These are phyloP conservation scores for Teratosphaeria nubilosa DNA, from an alignment of 2,329 filamentous ascomycete genomes.

Conservation along the genomic window DNA sequence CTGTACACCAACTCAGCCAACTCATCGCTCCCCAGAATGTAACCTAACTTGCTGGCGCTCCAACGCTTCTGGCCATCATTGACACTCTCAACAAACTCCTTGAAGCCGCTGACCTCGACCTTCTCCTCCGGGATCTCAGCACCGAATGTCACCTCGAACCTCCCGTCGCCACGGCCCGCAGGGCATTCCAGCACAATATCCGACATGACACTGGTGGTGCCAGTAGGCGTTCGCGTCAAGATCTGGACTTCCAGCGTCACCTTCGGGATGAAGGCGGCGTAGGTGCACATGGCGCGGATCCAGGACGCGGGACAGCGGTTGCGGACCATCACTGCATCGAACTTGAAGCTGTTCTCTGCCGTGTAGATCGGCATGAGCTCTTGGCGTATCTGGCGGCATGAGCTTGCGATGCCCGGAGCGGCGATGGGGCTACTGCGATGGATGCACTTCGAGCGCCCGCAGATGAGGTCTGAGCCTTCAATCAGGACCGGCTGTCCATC, in stretches of 20 bases:
- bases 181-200: conserved; percentile 3
- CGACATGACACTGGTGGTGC: background rate
- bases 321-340: conserved; percentile 15
- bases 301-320: conserved; percentile 14
- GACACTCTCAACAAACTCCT: background rate
- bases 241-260: conserved; percentile 6
- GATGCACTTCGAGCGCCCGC: conserved; percentile 10
- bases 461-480: conserved; percentile 9
- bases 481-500: conserved; percentile 6
- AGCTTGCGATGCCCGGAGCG: conserved; percentile 14
- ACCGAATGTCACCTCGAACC: conserved; percentile 3
- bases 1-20: conserved; percentile 9
- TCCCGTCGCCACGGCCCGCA: conserved; percentile 2
- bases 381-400: conserved; percentile 15
- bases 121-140: background rate
- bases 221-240: background rate
- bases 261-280: conserved; percentile 9
- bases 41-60: conserved; percentile 4
- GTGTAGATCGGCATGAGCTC: conserved; percentile 16
- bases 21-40: conserved; percentile 4
- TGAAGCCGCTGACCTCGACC: conserved; percentile 1
- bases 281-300: conserved; percentile 9
- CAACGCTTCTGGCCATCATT: background rate
- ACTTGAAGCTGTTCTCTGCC: conserved; percentile 14
- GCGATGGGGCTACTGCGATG: conserved; percentile 9